These are phyloP conservation scores for Casaregolazyma lundiana DNA, from an alignment of 1,139 yeast genomes.

Conservation along the genomic window DNA sequence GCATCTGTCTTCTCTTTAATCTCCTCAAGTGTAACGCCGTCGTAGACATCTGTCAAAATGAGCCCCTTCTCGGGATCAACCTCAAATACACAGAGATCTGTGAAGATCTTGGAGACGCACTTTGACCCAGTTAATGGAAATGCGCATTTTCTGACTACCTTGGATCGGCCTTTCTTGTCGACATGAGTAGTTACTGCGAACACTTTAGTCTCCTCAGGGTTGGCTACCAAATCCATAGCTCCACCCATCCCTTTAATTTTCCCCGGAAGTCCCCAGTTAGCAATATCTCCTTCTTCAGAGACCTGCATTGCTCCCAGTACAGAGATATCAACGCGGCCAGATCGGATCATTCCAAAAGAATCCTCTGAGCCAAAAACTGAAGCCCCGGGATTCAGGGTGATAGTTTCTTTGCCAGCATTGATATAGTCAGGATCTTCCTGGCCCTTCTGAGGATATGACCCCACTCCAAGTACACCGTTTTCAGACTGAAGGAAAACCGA, in stretches of 20 bases:
- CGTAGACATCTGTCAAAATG: slow-evolving; percentile 38
- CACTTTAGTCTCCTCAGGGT: slow-evolving; percentile 40
- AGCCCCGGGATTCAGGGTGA: slow-evolving; percentile 40
- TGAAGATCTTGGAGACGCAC: slow-evolving; percentile 44
- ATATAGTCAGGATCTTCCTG: slow-evolving; percentile 43
- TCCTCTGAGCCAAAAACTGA: slow-evolving; percentile 45
- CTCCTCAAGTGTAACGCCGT: slow-evolving; percentile 38
- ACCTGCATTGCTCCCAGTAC: slow-evolving; percentile 46
- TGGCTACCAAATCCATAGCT: slow-evolving; percentile 48
- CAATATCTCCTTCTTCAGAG: slow-evolving; percentile 41
- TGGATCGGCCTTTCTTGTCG: slow-evolving; percentile 42
- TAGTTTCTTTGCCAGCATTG: slow-evolving; percentile 47
- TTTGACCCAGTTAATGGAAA: slow-evolving; percentile 44
- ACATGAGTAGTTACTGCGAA: slow-evolving; percentile 44
- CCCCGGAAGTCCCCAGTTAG: slow-evolving; percentile 47
- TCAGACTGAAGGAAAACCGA: slow-evolving; percentile 42
- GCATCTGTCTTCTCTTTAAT: slow-evolving; percentile 38
- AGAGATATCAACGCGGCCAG: slow-evolving; percentile 40
- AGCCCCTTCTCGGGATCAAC: slow-evolving; percentile 37
- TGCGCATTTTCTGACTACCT: slow-evolving; percentile 38
- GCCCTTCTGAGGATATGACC: slow-evolving; percentile 40
- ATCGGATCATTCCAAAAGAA: slow-evolving; percentile 44
- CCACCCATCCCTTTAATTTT: slow-evolving; percentile 48
- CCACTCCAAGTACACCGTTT: slow-evolving; percentile 44
- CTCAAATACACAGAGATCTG: slow-evolving; percentile 45